Conservation (phyloP, 2,329 filamentous ascomycete genomes). For the Knoxdaviesia proteae region DNA sequence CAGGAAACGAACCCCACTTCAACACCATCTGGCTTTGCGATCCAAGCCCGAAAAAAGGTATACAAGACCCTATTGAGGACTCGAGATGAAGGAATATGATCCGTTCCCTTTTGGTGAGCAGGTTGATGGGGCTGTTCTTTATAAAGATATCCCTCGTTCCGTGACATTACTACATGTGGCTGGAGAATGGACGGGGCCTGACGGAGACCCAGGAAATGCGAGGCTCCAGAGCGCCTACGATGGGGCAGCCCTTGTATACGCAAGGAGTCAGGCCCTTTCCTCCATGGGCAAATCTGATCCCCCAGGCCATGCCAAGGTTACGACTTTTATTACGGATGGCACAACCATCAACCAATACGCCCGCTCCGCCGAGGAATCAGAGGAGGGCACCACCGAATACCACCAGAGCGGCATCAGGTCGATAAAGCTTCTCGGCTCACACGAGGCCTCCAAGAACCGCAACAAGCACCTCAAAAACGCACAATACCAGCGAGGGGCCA, state of each 20-base stretch:
- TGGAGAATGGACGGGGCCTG: conserved; percentile 8
- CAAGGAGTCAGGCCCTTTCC: conserved; percentile 9
- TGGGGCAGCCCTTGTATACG: conserved; percentile 11
- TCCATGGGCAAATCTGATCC: conserved; percentile 6
- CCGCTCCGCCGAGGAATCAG: conserved; percentile 7
- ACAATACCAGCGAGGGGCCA: conserved; percentile 7
- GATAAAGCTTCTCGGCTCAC: conserved; percentile 4
- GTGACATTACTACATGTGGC: conserved; percentile 10
- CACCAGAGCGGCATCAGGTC: conserved; percentile 8
- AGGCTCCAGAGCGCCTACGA: conserved; percentile 7
- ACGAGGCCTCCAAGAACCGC: conserved; percentile 5
- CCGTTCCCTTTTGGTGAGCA: conserved; percentile 5
- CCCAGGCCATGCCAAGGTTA: conserved; percentile 7
- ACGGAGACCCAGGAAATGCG: conserved; percentile 5
- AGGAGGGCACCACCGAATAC: conserved; percentile 6
- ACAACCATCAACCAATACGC: conserved; percentile 8
- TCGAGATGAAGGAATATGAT: conserved; percentile 2
- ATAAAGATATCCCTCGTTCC: conserved; percentile 6
- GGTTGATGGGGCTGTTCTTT: conserved; percentile 6
- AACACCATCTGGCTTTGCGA: background rate
- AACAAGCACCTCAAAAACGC: conserved; percentile 7
- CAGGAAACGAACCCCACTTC: background rate
- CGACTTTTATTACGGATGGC: conserved; percentile 11
- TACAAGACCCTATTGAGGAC: conserved; percentile 6
- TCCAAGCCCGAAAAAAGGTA: background rate